These are phyloP conservation scores for Puccinia triticina DNA, from an alignment of 1,284 basidiomycete species.

Conservation along the genomic window DNA sequence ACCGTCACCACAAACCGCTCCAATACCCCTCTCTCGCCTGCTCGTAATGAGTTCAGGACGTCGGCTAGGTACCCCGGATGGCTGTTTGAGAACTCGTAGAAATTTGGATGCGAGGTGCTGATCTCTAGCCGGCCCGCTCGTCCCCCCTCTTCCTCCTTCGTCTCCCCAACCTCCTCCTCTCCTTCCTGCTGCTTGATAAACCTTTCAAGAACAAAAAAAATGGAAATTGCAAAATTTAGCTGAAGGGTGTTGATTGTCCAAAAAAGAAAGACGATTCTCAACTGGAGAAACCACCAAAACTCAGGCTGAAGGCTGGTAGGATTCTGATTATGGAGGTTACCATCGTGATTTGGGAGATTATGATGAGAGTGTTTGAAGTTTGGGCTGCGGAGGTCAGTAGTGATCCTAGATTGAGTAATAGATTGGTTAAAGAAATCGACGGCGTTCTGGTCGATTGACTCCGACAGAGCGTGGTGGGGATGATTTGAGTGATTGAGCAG, in stretches of 20 bases:
- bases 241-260: neutral
- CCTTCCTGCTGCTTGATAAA: constrained; percentile 4
- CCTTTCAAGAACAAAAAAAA: constrained; percentile 8
- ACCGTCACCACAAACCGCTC: constrained; percentile 28
- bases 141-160: neutral
- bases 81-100: constrained; percentile 28
- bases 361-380: neutral
- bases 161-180: neutral
- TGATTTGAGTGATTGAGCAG: neutral
- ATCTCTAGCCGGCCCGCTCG: neutral
- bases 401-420: constrained; percentile 22
- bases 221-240: neutral
- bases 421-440: neutral
- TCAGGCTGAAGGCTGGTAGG: constrained; percentile 11
- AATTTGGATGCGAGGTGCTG: constrained; percentile 23
- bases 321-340: neutral
- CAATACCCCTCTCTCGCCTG: neutral
- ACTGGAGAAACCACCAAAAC: constrained; percentile 49
- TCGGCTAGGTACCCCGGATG: neutral
- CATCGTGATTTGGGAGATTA: neutral
- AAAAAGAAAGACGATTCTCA: constrained; percentile 2
- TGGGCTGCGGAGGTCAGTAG: neutral
- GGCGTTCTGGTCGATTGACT: neutral
- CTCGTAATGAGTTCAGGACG: neutral
- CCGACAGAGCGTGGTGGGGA: neutral